These are phyloP conservation scores for Aspergillus ochraceoroseus DNA, from an alignment of 2,329 filamentous ascomycete genomes.

Conservation along the genomic window DNA sequence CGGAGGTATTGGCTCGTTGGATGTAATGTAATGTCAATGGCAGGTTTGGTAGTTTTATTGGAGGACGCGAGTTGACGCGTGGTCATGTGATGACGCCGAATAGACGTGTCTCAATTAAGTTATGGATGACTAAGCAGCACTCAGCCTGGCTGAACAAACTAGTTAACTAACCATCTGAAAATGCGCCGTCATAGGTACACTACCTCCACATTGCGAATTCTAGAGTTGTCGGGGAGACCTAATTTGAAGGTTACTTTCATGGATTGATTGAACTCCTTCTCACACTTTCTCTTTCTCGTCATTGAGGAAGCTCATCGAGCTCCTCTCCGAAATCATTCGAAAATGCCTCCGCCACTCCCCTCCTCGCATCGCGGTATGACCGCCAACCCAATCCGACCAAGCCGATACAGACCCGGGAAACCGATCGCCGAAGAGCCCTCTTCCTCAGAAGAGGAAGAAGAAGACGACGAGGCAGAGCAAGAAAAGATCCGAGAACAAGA, in stretches of 20 bases:
- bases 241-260: background rate
- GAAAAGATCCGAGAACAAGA: constrained; percentile 56
- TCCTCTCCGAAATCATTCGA: constrained; percentile 3
- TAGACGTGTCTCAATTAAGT: constrained; percentile 2
- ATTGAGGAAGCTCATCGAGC: background rate
- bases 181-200: no score
- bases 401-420: constrained; percentile 83
- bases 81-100: constrained; percentile 14
- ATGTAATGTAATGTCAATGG: background rate
- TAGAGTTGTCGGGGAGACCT: no score
- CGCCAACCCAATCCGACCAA: constrained; percentile 75
- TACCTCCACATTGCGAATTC: no score
- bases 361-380: constrained; percentile 66
- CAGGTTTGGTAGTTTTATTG: background rate
- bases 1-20: background rate
- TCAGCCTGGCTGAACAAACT: constrained; percentile 6
- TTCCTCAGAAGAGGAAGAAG: constrained; percentile 50
- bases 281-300: background rate
- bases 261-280: background rate
- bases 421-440: constrained; percentile 49
- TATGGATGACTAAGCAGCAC: background rate
- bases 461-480: constrained; percentile 52
- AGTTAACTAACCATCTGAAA: no score
- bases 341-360: constrained; percentile 44
- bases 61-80: constrained; percentile 16